A percentile compares a stretch with the other conserved stretches of the same genome.
phyloP scores from a whole-genome alignment of 225 moss, liverwort and hornwort genomes.

The Polytrichum commune region DNA sequence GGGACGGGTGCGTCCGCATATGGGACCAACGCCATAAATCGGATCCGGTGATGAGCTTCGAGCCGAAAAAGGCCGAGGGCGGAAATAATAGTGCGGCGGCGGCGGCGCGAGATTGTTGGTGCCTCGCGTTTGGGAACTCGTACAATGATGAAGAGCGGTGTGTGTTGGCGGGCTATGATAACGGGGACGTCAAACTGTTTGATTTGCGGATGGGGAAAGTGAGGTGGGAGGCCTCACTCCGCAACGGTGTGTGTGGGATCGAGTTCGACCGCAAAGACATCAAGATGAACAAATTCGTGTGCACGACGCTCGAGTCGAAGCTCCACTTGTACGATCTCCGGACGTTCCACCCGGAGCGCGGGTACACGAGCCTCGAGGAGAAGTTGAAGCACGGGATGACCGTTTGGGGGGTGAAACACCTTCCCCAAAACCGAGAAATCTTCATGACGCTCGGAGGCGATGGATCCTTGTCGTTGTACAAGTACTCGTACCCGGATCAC shows the following conservation, averaged over 20 bases:
- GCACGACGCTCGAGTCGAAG: constrained; percentile 80
- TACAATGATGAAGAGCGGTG: constrained; percentile 90
- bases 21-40: constrained; percentile 78
- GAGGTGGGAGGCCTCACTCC: constrained; percentile 75
- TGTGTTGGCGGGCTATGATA: constrained; percentile 85
- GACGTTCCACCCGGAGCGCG: constrained; percentile 53
- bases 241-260: constrained; percentile 84
- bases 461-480: constrained; percentile 78
- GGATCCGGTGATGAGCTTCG: constrained; percentile 56
- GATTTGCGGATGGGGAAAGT: constrained; percentile 69
- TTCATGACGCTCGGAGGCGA: constrained; percentile 84
- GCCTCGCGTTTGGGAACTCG: constrained; percentile 90
- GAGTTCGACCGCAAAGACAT: constrained; percentile 95
- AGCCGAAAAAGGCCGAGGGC: constrained; percentile 18
- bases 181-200: constrained; percentile 87
- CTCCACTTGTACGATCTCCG: constrained; percentile 79
- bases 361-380: constrained; percentile 57
- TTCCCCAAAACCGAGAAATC: constrained; percentile 83
- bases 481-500: constrained; percentile 80
- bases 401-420: constrained; percentile 75
- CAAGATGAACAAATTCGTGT: constrained; percentile 88
- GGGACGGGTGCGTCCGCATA: constrained; percentile 72
- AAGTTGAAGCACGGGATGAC: constrained; percentile 76
- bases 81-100: not conserved
- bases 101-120: constrained; percentile 76